These are phyloP conservation scores for Talaromyces sp. DNA, from an alignment of 2,329 filamentous ascomycete species.

Conservation along the genomic window DNA sequence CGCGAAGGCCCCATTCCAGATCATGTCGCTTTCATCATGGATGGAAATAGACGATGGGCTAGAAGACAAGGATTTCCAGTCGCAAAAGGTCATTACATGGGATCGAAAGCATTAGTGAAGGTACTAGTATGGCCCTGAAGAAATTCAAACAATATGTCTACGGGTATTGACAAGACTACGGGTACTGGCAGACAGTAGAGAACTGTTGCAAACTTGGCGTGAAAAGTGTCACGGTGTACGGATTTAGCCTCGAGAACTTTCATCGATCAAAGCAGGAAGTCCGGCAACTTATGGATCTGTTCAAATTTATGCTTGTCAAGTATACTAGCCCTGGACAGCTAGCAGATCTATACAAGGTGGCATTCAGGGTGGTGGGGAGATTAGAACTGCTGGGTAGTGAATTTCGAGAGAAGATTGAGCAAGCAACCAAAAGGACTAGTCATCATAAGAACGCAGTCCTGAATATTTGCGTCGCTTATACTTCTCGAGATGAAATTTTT, in stretches of 20 bases:
- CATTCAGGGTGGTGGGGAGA: neutral
- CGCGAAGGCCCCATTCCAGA: neutral
- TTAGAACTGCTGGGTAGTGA: neutral
- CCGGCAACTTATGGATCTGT: neutral
- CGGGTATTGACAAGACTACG: too few relatives aligned
- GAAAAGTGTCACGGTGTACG: neutral
- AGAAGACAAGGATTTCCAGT: neutral
- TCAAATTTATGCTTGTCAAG: neutral
- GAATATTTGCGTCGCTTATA: neutral
- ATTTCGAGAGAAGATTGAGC: neutral
- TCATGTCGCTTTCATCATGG: conserved; percentile 1
- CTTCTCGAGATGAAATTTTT: neutral
- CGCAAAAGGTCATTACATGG: neutral
- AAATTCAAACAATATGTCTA: too few relatives aligned
- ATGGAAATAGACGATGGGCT: neutral
- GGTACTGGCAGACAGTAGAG: neutral
- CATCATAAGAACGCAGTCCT: neutral
- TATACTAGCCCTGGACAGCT: neutral
- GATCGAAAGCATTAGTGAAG: neutral
- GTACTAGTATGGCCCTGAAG: neutral
- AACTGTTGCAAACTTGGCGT: neutral
- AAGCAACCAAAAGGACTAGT: neutral
- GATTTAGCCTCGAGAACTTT: neutral
- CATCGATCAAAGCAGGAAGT: neutral
- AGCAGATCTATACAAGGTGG: too few relatives aligned